A percentile compares a stretch with the other conserved stretches of the same genome.
phyloP scores from a whole-genome alignment of 129 eudicot species.

The Cynara cardunculus region DNA sequence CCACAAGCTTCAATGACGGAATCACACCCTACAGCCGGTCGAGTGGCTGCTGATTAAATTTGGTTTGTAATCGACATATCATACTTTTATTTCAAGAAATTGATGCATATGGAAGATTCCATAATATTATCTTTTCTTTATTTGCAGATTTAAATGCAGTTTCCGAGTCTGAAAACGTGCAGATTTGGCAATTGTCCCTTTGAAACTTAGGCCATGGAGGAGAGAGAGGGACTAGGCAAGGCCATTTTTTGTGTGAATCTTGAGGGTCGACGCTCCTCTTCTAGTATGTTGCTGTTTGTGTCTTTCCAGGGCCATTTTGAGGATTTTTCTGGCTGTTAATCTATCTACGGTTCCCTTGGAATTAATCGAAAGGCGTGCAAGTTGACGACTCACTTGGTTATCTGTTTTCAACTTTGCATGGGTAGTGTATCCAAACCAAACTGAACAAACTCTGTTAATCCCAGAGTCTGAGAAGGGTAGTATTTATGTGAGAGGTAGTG shows the following conservation, averaged over 20 bases:
- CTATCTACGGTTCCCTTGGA: not conserved
- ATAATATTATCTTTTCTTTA: not conserved
- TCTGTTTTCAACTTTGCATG: no score
- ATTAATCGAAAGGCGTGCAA: no score
- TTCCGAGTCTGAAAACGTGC: not conserved
- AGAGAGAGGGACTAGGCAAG: constrained; percentile 1
- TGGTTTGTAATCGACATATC: constrained; percentile 13
- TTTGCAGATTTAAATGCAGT: not conserved
- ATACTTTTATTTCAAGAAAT: not conserved
- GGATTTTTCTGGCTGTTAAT: not conserved
- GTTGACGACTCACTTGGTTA: not conserved
- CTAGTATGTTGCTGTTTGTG: no score
- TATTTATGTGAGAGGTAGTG: not conserved
- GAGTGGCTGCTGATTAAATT: not conserved
- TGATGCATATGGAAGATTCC: not conserved
- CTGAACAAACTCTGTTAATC: not conserved
- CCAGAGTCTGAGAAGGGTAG: not conserved
- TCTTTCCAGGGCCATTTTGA: not conserved
- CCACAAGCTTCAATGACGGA: not conserved
- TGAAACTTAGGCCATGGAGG: not conserved
- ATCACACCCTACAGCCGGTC: not conserved
- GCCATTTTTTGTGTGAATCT: not conserved
- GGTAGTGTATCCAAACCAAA: not conserved
- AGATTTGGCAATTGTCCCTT: not conserved
- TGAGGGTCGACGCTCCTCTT: not conserved